A percentile compares a stretch with the other conserved stretches of the same genome.
These are phyloP conservation scores for Sarocladium strictum DNA, from an alignment of 2,329 filamentous ascomycete genomes.

Conservation along the genomic window DNA sequence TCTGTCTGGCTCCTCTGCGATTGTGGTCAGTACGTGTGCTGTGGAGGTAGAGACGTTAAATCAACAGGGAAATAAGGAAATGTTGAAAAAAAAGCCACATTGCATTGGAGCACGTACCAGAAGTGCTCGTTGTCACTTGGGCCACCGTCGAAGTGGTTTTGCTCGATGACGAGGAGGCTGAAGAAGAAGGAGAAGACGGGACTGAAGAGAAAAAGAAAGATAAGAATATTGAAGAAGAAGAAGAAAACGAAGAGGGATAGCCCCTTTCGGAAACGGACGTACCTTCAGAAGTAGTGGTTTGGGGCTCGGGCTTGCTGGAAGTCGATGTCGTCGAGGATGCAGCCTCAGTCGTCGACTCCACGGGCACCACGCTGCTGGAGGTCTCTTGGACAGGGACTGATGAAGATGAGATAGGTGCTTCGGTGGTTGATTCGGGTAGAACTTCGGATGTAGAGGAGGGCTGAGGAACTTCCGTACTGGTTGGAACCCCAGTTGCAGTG, in stretches of 20 bases:
- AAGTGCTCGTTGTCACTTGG: not conserved
- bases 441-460: not conserved
- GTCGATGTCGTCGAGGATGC: not conserved
- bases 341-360: not conserved
- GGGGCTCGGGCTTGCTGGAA: not conserved
- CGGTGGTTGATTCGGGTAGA: not conserved
- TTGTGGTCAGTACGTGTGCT: slow-evolving; percentile 9
- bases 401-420: not conserved
- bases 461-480: not conserved
- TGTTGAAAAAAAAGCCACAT: slow-evolving; percentile 12
- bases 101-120: slow-evolving; percentile 2
- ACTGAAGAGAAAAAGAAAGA: slow-evolving; percentile 7
- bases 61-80: slow-evolving; percentile 16
- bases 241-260: not conserved
- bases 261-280: slow-evolving; percentile 5
- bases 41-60: slow-evolving; percentile 23
- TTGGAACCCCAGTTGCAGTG: not conserved
- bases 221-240: not conserved
- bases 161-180: not conserved
- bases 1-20: slow-evolving; percentile 13
- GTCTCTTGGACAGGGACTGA: not conserved
- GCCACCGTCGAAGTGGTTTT: not conserved
- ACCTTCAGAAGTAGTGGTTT: not conserved
- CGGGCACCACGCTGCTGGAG: not conserved
- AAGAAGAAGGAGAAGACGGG: slow-evolving; percentile 6